Evolutionary conservation across 2,329 filamentous ascomycete genomes (phyloP).

Genomic region (Diaporthe amygdali): DNA sequence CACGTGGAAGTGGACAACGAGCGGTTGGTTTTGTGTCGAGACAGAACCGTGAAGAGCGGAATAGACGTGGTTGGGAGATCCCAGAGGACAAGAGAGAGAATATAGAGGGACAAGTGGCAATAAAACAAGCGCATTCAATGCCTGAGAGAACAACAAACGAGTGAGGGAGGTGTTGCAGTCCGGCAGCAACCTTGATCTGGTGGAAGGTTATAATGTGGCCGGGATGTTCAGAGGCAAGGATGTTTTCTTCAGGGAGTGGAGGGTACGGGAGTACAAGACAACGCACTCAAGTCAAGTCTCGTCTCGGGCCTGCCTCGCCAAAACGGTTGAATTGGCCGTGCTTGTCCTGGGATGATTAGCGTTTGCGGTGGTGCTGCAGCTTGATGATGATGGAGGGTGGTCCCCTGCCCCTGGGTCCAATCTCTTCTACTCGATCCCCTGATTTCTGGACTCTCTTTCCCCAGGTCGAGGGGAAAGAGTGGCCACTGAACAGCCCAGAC

Average conservation of each 20-base stretch:
- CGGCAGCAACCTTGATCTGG: slow-evolving; percentile 6
- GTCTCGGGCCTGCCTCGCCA: slow-evolving; percentile 14
- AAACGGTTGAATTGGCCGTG: slow-evolving; percentile 19
- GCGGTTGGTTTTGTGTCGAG: background rate
- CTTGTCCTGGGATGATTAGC: slow-evolving; percentile 14
- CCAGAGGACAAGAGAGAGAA: background rate
- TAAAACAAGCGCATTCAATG: background rate
- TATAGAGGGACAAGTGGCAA: slow-evolving; percentile 4
- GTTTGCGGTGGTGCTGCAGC: background rate
- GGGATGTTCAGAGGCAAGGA: background rate
- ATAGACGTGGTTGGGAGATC: background rate
- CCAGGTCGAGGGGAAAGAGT: background rate
- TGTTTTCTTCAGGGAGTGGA: background rate
- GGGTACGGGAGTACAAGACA: background rate
- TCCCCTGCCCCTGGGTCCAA: slow-evolving; percentile 20
- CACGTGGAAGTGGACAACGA: background rate
- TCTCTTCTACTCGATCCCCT: slow-evolving; percentile 5
- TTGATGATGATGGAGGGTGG: slow-evolving; percentile 3
- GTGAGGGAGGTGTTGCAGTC: slow-evolving; percentile 1
- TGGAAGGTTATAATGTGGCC: background rate
- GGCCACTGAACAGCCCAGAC: background rate
- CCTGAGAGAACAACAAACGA: background rate
- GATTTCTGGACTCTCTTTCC: slow-evolving; percentile 6
- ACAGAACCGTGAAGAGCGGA: background rate
- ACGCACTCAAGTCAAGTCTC: background rate